A percentile compares a stretch with the other conserved stretches of the same genome.
Evolutionary conservation across 2,329 filamentous ascomycete species (phyloP).

Genomic region (Xylaria hypoxylon): DNA sequence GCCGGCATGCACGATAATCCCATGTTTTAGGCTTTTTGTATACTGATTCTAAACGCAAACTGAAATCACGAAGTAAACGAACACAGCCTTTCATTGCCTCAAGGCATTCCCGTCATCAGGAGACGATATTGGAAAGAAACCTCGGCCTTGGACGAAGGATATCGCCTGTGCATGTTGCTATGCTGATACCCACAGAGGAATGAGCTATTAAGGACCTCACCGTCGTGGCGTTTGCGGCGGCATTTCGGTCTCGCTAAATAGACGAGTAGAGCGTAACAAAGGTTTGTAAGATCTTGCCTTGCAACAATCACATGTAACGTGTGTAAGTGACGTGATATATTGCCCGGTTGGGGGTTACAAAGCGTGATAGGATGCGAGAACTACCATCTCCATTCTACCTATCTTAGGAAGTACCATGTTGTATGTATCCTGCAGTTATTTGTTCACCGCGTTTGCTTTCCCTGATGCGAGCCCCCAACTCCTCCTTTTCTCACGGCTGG

Average conservation of each 20-base stretch:
- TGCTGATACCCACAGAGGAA: not conserved
- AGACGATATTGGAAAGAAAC: not conserved
- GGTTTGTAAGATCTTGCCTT: not conserved
- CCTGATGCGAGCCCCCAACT: not conserved
- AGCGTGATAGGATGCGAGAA: not conserved
- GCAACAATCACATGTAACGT: not conserved
- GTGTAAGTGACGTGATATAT: not conserved
- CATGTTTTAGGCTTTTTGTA: conserved; percentile 18
- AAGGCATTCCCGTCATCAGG: not conserved
- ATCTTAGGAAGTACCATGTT: not conserved
- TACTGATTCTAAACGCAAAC: not conserved
- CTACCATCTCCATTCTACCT: not conserved
- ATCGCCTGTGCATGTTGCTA: not conserved
- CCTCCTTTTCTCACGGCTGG: conserved; percentile 47
- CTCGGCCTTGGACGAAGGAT: not conserved
- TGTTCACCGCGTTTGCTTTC: not conserved
- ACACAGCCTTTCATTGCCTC: not conserved
- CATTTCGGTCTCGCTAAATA: conserved; percentile 19
- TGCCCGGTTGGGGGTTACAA: not conserved
- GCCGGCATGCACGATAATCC: conserved; percentile 15
- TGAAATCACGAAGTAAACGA: conserved; percentile 4
- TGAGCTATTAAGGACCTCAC: not conserved
- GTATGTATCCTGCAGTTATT: not conserved
- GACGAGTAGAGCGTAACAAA: not conserved
- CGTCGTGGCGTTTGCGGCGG: not conserved